Conservation (phyloP, 805 yeast genomes). For the Blastobotrys chiropterorum region DNA sequence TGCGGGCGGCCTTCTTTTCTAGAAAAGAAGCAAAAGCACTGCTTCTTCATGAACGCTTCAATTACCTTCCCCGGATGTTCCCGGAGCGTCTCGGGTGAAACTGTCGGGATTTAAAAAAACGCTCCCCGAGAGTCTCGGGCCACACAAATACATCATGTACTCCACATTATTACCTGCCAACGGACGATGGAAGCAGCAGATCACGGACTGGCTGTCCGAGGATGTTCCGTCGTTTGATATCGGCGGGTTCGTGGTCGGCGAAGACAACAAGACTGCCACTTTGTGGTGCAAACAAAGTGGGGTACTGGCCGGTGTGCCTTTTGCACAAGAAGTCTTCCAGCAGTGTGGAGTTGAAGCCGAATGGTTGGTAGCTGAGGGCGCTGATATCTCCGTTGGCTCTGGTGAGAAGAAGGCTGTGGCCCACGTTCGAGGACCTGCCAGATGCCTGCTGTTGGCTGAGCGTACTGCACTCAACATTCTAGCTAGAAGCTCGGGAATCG, state of each 20-base stretch:
- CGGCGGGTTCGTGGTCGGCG: constrained; percentile 95
- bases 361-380: constrained; percentile 75
- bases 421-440: constrained; percentile 70
- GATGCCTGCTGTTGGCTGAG: constrained; percentile 74
- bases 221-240: constrained; percentile 92
- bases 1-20: too few relatives aligned
- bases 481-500: constrained; percentile 81
- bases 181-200: constrained; percentile 76
- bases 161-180: constrained; percentile 53
- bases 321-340: constrained; percentile 74
- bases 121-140: too few relatives aligned
- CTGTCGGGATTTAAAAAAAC: too few relatives aligned
- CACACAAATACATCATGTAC: not conserved
- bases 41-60: too few relatives aligned
- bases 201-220: constrained; percentile 71
- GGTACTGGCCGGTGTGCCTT: constrained; percentile 78
- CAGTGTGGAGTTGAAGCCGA: constrained; percentile 67
- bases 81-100: too few relatives aligned
- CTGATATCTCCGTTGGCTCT: constrained; percentile 41
- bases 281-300: constrained; percentile 79
- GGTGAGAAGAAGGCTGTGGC: constrained; percentile 68
- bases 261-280: constrained; percentile 60
- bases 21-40: too few relatives aligned
- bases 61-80: too few relatives aligned
- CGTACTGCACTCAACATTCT: constrained; percentile 78